A percentile compares a stretch with the other conserved stretches of the same genome.
phyloP scores from a whole-genome alignment of 257 asterid genomes.

The Capsicum chinense region DNA sequence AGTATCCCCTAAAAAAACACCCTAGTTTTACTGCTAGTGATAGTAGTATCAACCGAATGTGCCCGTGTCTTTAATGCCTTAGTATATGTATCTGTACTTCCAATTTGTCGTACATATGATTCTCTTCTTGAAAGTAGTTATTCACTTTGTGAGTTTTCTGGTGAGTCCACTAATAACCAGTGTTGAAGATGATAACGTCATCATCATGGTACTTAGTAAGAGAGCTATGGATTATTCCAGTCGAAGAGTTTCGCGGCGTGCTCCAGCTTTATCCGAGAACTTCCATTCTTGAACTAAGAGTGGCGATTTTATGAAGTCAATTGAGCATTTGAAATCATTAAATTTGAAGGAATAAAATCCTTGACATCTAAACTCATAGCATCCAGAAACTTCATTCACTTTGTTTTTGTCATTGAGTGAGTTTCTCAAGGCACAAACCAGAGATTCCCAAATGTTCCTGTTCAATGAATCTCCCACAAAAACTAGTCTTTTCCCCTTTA shows the following conservation, averaged over 20 bases:
- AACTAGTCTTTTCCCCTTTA: slow-evolving; percentile 58
- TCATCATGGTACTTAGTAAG: no score
- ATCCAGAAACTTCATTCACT: no score
- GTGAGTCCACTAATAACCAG: no score
- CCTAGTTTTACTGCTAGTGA: slow-evolving; percentile 45
- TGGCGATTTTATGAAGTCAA: slow-evolving; percentile 63
- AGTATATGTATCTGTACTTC: no score
- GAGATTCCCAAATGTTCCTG: slow-evolving; percentile 76
- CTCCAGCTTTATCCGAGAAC: slow-evolving; percentile 47
- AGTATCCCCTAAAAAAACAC: slow-evolving; percentile 66
- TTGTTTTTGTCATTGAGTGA: no score
- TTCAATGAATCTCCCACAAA: slow-evolving; percentile 77
- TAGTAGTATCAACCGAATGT: slow-evolving; percentile 26
- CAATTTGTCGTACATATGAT: no score
- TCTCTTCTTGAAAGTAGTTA: no score
- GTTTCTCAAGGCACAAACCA: slow-evolving; percentile 39
- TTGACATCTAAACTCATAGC: no score
- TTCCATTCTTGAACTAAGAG: slow-evolving; percentile 69
- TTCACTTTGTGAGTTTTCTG: no score
- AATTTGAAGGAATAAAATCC: no score
- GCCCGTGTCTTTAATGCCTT: no score
- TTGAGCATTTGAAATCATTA: slow-evolving; percentile 49
- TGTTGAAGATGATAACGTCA: no score
- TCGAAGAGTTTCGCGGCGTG: slow-evolving; percentile 55
- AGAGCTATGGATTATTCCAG: slow-evolving; percentile 50